Percentiles rank a stretch among this genome's conserved stretches.
Conservation (phyloP, 2,329 filamentous ascomycete species). For the Tolypocladium ovalisporum region DNA sequence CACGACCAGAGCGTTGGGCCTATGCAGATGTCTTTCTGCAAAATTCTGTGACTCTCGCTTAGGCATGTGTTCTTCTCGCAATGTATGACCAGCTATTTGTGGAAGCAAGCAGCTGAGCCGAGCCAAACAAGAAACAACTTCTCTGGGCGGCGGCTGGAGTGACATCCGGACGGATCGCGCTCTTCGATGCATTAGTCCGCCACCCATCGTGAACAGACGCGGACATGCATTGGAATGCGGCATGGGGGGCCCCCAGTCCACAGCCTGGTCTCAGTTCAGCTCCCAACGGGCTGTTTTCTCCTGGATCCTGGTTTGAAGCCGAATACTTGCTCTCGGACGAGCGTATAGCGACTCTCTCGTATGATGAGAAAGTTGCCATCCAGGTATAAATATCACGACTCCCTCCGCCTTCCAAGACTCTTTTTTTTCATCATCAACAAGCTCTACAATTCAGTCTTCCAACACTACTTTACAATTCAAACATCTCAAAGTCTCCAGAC, state of each 20-base stretch:
- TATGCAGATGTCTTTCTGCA: background rate
- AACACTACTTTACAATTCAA: background rate
- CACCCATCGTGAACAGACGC: background rate
- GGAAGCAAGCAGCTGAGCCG: background rate
- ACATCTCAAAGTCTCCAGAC: background rate
- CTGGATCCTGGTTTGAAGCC: background rate
- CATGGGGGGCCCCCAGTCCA: background rate
- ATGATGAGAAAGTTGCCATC: background rate
- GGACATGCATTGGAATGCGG: background rate
- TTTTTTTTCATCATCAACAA: background rate
- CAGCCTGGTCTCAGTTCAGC: background rate
- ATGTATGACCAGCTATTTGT: background rate
- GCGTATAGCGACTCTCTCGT: background rate
- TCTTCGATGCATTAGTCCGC: background rate
- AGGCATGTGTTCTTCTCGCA: too few species aligned
- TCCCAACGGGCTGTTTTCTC: background rate
- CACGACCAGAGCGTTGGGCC: background rate
- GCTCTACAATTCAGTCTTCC: background rate
- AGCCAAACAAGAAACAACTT: background rate
- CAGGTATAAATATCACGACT: conserved; percentile 1
- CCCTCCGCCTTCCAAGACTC: background rate
- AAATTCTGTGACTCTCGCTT: background rate
- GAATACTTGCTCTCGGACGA: background rate
- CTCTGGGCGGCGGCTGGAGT: background rate
- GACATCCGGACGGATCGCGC: background rate